A percentile compares a stretch with the other conserved stretches of the same genome.
Conservation (phyloP, 768 basidiomycete genomes). For the Amanita fuliginea region DNA sequence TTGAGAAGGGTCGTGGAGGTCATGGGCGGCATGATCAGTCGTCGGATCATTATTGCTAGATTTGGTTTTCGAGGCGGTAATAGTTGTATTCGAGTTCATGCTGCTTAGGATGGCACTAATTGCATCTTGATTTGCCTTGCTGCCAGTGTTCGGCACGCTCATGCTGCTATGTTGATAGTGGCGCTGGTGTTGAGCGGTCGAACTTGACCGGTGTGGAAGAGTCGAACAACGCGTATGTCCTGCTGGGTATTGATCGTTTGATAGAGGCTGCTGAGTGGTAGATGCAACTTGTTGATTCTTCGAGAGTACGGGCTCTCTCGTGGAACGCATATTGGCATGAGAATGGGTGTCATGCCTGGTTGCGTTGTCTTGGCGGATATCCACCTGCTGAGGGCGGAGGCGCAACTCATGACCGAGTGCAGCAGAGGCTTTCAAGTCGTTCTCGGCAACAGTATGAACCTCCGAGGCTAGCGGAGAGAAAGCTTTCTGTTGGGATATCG, state of each 20-base stretch:
- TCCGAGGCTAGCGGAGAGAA: constrained; percentile 5
- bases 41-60: constrained; percentile 6
- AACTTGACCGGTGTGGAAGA: constrained; percentile 28
- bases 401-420: constrained; percentile 9
- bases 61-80: constrained; percentile 4
- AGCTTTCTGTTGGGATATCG: constrained; percentile 13
- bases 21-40: constrained; percentile 1
- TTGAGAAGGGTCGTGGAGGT: neutral
- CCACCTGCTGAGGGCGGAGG: constrained; percentile 5
- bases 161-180: constrained; percentile 40
- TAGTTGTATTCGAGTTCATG: neutral
- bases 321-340: constrained; percentile 18
- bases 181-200: constrained; percentile 19
- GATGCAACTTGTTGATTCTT: neutral
- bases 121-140: constrained; percentile 3
- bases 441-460: constrained; percentile 18
- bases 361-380: neutral
- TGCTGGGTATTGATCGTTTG: constrained; percentile 17
- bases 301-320: constrained; percentile 11
- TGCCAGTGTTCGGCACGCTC: constrained; percentile 22
- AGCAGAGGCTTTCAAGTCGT: constrained; percentile 24
- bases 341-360: constrained; percentile 11
- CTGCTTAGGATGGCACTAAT: constrained; percentile 2
- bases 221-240: constrained; percentile 35
- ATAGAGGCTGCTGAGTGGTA: constrained; percentile 10